phyloP scores from a whole-genome alignment of 2,329 filamentous ascomycete species.

The Trichoderma koningii region DNA sequence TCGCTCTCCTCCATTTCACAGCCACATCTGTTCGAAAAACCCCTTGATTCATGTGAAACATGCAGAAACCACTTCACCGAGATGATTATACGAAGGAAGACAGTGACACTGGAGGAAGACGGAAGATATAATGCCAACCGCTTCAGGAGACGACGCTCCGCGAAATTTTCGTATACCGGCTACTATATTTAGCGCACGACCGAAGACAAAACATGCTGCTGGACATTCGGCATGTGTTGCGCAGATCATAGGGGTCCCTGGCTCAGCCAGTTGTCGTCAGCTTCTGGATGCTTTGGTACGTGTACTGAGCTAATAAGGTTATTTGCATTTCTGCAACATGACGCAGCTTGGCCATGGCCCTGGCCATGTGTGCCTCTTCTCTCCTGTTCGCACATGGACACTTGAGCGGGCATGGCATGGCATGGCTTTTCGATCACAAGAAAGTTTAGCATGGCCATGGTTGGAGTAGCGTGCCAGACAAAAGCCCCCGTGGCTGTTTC shows the following conservation, averaged over 20 bases:
- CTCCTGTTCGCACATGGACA: too few species aligned
- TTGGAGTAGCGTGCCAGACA: too few species aligned
- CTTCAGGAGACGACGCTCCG: conserved; percentile 12
- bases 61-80: background rate
- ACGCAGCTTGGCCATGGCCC: background rate
- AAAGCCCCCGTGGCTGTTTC: too few species aligned
- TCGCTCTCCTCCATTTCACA: background rate
- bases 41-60: background rate
- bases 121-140: background rate
- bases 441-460: conserved; percentile 2
- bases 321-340: conserved; percentile 14
- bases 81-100: background rate
- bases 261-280: conserved; percentile 3
- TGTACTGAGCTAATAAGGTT: conserved; percentile 7
- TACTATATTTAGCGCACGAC: conserved; percentile 7
- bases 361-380: too few species aligned
- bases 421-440: background rate
- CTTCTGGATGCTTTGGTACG: conserved; percentile 8
- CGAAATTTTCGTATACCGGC: conserved; percentile 9
- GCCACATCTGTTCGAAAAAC: background rate
- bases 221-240: background rate
- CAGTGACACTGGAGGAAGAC: background rate
- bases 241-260: background rate
- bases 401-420: background rate
- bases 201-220: background rate